phyloP scores from a whole-genome alignment of 805 yeast species.

The Zygoascus tannicola region DNA sequence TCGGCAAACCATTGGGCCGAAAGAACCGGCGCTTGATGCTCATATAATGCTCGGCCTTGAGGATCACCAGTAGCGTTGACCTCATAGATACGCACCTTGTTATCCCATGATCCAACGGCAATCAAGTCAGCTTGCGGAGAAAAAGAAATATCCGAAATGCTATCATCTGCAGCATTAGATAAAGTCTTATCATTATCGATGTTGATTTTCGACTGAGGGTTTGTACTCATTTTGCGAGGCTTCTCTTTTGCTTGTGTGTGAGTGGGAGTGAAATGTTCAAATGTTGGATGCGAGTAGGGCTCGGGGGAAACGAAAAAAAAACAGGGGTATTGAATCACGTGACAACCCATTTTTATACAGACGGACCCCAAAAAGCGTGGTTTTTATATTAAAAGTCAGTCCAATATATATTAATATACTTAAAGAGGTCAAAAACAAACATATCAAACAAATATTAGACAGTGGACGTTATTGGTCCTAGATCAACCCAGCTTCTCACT shows the following conservation, averaged over 20 bases:
- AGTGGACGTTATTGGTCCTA: conserved; percentile 7
- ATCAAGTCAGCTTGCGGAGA: conserved; percentile 78
- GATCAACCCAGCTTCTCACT: conserved; percentile 26
- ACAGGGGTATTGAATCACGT: no score
- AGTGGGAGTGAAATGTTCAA: no score
- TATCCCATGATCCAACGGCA: conserved; percentile 89
- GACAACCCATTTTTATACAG: no score
- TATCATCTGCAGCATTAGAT: conserved; percentile 83
- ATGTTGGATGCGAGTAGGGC: no score
- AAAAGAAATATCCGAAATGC: conserved; percentile 73
- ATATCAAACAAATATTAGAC: not conserved
- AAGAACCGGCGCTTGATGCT: conserved; percentile 83
- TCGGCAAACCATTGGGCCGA: conserved; percentile 75
- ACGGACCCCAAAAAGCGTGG: no score
- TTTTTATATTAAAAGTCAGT: no score
- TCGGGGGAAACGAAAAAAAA: no score
- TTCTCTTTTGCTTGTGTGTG: no score
- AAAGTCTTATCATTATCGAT: conserved; percentile 25
- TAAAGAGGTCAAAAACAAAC: not conserved
- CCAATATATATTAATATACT: no score
- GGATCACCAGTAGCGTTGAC: conserved; percentile 64
- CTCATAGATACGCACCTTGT: conserved; percentile 87
- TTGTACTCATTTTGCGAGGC: conserved; percentile 2
- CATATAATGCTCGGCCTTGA: conserved; percentile 82
- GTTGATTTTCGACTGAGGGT: conserved; percentile 7